Conservation (phyloP, 2,329 filamentous ascomycete species). For the Monilinia laxa region DNA sequence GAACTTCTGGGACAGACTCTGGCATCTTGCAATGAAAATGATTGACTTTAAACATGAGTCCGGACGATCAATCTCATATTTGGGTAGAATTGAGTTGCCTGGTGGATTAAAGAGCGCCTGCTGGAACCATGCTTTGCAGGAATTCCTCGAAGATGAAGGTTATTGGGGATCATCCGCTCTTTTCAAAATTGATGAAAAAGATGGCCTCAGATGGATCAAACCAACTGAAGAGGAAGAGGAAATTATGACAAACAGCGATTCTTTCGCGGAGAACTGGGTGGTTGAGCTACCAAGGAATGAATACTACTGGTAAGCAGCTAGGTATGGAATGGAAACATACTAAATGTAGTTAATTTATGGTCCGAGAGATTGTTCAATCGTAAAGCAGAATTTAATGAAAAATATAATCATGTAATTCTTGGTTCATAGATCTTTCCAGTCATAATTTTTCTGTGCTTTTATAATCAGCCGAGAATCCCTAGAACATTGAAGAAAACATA, state of each 20-base stretch:
- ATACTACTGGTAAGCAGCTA: not conserved
- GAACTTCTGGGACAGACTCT: not conserved
- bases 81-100: not conserved
- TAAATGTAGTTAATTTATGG: not conserved
- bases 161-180: not conserved
- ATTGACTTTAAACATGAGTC: not conserved
- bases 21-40: not conserved
- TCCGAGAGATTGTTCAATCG: not conserved
- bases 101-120: not conserved
- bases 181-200: not conserved
- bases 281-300: conserved; percentile 7
- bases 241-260: not conserved
- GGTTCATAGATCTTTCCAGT: too few relatives aligned
- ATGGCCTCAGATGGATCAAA: not conserved
- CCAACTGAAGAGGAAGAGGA: not conserved
- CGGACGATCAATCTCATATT: not conserved
- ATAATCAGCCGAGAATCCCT: too few relatives aligned
- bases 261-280: not conserved
- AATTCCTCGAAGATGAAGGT: not conserved
- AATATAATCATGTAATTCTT: too few relatives aligned
- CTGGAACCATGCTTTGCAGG: conserved; percentile 2
- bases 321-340: not conserved
- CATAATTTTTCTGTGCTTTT: too few relatives aligned
- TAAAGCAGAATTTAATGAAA: not conserved
- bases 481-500: too few relatives aligned